Evolutionary conservation across 495 filamentous ascomycete species (phyloP).

Genomic region (Penicillium ochrochloron): DNA sequence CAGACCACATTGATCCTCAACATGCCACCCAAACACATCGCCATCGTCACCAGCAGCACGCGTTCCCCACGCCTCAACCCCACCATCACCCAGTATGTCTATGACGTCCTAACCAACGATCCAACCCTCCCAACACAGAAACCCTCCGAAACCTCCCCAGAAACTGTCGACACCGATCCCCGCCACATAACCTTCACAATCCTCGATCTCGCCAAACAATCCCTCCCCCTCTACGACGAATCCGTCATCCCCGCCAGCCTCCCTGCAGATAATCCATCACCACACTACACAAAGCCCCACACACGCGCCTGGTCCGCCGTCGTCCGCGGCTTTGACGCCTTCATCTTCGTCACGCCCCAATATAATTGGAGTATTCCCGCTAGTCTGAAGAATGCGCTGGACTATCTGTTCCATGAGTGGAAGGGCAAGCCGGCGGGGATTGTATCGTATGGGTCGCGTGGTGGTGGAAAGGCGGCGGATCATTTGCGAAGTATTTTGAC

Average conservation of each 20-base stretch:
- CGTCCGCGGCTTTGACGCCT: constrained; percentile 51
- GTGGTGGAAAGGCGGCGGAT: constrained; percentile 47
- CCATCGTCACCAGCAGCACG: constrained; percentile 37
- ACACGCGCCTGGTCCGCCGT: constrained; percentile 55
- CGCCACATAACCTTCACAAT: constrained; percentile 31
- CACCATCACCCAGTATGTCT: constrained; percentile 34
- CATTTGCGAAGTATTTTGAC: constrained; percentile 28
- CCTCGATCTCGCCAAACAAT: constrained; percentile 56
- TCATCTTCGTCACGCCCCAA: constrained; percentile 63
- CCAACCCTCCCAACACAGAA: constrained; percentile 29
- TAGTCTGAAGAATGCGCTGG: constrained; percentile 64
- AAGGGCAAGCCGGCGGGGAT: constrained; percentile 60
- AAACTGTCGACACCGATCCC: constrained; percentile 24
- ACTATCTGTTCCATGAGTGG: constrained; percentile 66
- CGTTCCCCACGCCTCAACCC: constrained; percentile 34
- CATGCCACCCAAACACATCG: constrained; percentile 32
- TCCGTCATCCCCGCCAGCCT: constrained; percentile 53
- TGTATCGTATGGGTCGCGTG: constrained; percentile 58
- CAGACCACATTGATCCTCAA: background rate
- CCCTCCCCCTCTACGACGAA: constrained; percentile 63
- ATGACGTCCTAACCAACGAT: constrained; percentile 30
- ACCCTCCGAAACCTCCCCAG: background rate
- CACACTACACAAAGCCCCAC: constrained; percentile 51
- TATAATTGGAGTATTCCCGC: constrained; percentile 61
- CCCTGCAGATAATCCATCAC: constrained; percentile 36